phyloP scores from a whole-genome alignment of 2,329 filamentous ascomycete genomes.

The Reticulascus tulasneorum region DNA sequence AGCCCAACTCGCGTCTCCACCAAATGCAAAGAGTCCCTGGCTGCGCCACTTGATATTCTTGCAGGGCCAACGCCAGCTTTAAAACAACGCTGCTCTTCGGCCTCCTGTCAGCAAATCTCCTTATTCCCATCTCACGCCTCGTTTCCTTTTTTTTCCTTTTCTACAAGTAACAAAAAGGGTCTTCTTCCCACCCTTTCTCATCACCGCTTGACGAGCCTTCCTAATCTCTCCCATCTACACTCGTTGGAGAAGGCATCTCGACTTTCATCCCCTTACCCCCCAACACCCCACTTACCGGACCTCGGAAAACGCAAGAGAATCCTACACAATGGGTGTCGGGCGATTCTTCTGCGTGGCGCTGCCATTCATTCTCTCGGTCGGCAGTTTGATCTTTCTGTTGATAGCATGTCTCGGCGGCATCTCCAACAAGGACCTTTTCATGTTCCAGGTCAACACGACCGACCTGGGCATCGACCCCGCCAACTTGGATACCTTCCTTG shows the following conservation, averaged over 20 bases:
- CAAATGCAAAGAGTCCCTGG: too few species aligned
- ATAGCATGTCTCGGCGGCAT: constrained; percentile 54
- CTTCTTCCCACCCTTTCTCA: background rate
- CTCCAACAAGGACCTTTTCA: constrained; percentile 50
- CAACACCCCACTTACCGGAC: background rate
- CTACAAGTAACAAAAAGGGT: constrained; percentile 1
- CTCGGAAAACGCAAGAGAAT: constrained; percentile 17
- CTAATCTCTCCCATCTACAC: constrained; percentile 2
- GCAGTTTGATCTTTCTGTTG: constrained; percentile 66
- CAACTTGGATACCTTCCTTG: constrained; percentile 20
- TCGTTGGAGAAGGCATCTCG: constrained; percentile 10
- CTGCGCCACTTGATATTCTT: too few species aligned
- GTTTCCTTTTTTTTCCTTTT: background rate
- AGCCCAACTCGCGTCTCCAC: too few species aligned
- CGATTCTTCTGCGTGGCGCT: constrained; percentile 82
- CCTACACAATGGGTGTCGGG: constrained; percentile 56
- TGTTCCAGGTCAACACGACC: constrained; percentile 59
- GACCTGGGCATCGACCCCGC: constrained; percentile 52
- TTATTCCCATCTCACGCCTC: constrained; percentile 7
- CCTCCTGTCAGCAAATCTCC: constrained; percentile 3
- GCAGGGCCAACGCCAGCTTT: too few species aligned
- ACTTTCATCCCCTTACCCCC: background rate
- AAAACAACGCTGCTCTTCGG: constrained; percentile 12
- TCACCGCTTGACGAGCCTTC: constrained; percentile 2
- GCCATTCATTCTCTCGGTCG: constrained; percentile 78